Conservation (phyloP, 139 green algal species). For the Diplosphaera chodatii region DNA sequence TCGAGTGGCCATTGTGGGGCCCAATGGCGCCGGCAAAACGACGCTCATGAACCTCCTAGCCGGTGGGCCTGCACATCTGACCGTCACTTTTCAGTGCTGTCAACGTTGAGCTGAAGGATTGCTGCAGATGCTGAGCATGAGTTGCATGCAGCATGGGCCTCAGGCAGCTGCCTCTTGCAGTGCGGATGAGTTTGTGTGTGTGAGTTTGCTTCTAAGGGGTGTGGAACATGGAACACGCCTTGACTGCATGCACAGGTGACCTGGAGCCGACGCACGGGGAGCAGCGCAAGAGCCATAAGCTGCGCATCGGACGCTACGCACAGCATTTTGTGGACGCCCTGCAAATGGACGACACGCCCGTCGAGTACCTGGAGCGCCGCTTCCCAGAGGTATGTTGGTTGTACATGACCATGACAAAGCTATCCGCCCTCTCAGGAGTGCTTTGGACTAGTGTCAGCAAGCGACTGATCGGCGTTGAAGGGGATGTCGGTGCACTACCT, state of each 20-base stretch:
- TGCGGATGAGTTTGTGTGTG: too few relatives aligned
- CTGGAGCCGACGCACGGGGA: slow-evolving; percentile 82
- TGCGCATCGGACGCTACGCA: slow-evolving; percentile 92
- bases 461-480: too few relatives aligned
- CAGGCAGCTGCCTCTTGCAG: too few relatives aligned
- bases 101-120: too few relatives aligned
- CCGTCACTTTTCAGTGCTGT: too few relatives aligned
- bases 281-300: slow-evolving; percentile 79
- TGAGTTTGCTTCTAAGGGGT: too few relatives aligned
- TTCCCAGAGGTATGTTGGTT: slow-evolving; percentile 51
- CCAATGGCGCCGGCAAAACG: slow-evolving; percentile 85
- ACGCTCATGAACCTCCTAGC: slow-evolving; percentile 97
- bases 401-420: too few relatives aligned
- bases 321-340: slow-evolving; percentile 99
- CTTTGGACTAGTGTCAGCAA: too few relatives aligned
- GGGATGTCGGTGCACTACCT: too few relatives aligned
- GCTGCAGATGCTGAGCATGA: too few relatives aligned
- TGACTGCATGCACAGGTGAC: slow-evolving; percentile 69
- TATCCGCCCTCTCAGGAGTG: not conserved
- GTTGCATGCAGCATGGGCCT: too few relatives aligned
- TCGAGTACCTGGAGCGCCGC: slow-evolving; percentile 85
- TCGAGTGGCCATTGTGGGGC: slow-evolving; percentile 90
- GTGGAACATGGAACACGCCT: too few relatives aligned
- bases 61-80: slow-evolving; percentile 7
- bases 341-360: slow-evolving; percentile 86